phyloP scores from a whole-genome alignment of 768 basidiomycete species.

The Leccinum truebloodii region DNA sequence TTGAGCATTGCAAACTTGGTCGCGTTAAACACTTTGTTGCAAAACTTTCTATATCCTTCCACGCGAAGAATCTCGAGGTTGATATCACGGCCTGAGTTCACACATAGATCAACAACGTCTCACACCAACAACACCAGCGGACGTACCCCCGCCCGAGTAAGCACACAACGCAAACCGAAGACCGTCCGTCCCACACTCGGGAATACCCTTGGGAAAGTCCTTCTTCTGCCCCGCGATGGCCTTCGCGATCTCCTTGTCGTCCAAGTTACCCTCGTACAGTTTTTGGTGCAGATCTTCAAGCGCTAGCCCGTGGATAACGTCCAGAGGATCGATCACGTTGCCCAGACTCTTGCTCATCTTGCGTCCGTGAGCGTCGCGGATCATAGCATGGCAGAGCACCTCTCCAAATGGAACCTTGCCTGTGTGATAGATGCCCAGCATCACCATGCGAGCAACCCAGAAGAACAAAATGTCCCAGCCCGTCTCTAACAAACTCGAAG shows the following conservation, averaged over 20 bases:
- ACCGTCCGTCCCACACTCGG: conserved; percentile 97
- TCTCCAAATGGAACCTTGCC: conserved; percentile 92
- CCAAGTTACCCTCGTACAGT: conserved; percentile 87
- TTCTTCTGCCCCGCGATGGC: conserved; percentile 97
- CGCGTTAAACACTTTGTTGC: conserved; percentile 99
- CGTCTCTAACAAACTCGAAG: conserved; percentile 88
- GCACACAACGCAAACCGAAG: conserved; percentile 93
- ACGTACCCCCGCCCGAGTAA: conserved; percentile 83
- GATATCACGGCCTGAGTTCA: conserved; percentile 81
- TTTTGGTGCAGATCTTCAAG: conserved; percentile 84
- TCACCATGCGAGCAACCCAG: conserved; percentile 99
- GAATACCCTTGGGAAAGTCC: conserved; percentile 98
- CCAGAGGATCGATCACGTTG: conserved; percentile 96
- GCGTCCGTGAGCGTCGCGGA: conserved; percentile 96
- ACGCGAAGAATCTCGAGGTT: conserved; percentile 95
- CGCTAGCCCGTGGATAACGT: conserved; percentile 84
- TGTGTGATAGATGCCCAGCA: conserved; percentile 88
- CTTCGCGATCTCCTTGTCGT: conserved; percentile 88
- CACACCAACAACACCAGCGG: not conserved
- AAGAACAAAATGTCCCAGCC: conserved; percentile 99
- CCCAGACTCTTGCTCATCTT: conserved; percentile 99
- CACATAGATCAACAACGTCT: not conserved
- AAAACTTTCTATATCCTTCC: conserved; percentile 99
- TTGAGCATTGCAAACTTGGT: conserved; percentile 99
- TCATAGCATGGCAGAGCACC: conserved; percentile 97